Percentiles rank a stretch among this genome's conserved stretches.
Evolutionary conservation across 78 protist genomes (phyloP).

Genomic region (Speleostelium caveatum): DNA sequence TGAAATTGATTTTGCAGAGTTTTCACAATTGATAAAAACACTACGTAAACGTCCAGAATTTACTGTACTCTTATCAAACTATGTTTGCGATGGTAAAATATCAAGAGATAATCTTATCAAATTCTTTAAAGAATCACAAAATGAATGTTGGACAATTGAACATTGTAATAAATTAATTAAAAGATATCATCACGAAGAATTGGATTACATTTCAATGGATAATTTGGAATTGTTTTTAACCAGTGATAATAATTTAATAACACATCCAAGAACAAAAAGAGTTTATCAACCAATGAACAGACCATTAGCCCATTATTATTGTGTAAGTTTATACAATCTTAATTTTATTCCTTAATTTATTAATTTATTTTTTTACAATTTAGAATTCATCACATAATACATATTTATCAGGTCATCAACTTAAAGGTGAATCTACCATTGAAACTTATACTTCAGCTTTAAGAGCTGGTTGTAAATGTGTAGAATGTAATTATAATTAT

Average conservation of each 20-base stretch:
- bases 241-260: constrained; percentile 1
- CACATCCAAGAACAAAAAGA: neutral
- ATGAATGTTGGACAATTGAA: constrained; percentile 17
- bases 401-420: constrained; percentile 91
- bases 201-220: constrained; percentile 20
- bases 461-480: constrained; percentile 87
- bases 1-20: constrained; percentile 40
- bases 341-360: no score
- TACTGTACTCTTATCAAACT: constrained; percentile 7
- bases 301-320: constrained; percentile 88
- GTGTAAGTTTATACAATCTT: no score
- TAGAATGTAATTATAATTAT: no score
- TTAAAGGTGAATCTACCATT: constrained; percentile 71
- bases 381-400: constrained; percentile 93
- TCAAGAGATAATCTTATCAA: constrained; percentile 10
- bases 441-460: constrained; percentile 80
- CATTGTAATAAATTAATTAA: constrained; percentile 3
- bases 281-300: constrained; percentile 76
- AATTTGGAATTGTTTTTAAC: constrained; percentile 21
- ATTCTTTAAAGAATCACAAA: constrained; percentile 37
- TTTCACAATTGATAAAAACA: constrained; percentile 20
- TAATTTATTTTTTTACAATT: no score
- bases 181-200: constrained; percentile 23
- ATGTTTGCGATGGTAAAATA: neutral
- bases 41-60: constrained; percentile 53